Evolutionary conservation across 2,329 filamentous ascomycete species (phyloP).

Genomic region (Teratosphaeria pseudoeucalypti): DNA sequence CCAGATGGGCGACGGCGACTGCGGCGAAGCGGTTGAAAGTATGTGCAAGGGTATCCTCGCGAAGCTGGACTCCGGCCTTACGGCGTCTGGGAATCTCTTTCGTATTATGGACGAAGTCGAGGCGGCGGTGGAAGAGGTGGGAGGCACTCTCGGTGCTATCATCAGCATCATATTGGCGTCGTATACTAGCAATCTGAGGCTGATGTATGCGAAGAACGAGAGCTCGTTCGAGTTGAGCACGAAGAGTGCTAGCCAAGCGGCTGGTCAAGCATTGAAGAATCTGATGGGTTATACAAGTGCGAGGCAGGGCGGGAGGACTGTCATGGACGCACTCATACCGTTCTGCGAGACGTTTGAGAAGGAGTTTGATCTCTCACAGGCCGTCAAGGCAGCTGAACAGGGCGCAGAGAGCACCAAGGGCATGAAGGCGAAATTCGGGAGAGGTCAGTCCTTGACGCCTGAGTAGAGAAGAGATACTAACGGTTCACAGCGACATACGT

Average conservation of each 20-base stretch:
- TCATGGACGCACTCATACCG: conserved; percentile 30
- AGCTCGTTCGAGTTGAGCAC: conserved; percentile 14
- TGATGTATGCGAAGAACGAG: conserved; percentile 19
- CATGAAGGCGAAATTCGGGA: conserved; percentile 28
- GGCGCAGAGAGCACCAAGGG: conserved; percentile 26
- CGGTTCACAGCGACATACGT: conserved; percentile 23
- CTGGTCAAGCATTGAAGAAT: conserved; percentile 32
- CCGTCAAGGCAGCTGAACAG: conserved; percentile 22
- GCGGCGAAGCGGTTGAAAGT: conserved; percentile 44
- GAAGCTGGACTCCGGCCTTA: conserved; percentile 21
- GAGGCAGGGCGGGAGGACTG: conserved; percentile 25
- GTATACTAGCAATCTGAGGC: conserved; percentile 30
- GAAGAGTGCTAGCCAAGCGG: conserved; percentile 16
- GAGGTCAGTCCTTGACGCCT: conserved; percentile 15
- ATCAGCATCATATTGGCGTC: conserved; percentile 27
- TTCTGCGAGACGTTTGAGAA: conserved; percentile 26
- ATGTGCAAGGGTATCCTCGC: conserved; percentile 27
- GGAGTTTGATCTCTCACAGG: conserved; percentile 14
- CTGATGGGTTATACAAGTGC: conserved; percentile 30
- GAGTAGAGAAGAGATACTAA: not conserved
- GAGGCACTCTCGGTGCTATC: conserved; percentile 29
- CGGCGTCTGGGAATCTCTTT: conserved; percentile 20
- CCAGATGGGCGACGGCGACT: conserved; percentile 56
- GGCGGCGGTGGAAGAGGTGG: conserved; percentile 27
- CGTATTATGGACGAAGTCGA: conserved; percentile 25